Conservation (phyloP, 257 asterid genomes). For the Solanum gandarillasii region DNA sequence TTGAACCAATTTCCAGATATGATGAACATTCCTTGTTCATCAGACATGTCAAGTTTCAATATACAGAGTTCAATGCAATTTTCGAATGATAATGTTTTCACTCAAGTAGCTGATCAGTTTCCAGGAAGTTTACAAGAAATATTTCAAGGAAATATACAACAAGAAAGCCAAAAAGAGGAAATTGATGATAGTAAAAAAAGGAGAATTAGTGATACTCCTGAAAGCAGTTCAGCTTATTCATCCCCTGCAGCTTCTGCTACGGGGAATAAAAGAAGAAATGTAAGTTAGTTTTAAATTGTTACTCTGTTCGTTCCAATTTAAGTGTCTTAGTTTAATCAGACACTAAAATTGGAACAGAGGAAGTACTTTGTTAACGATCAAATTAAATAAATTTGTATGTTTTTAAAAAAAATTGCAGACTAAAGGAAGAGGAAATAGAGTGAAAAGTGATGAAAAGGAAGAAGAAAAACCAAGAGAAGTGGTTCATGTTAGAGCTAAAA, state of each 20-base stretch:
- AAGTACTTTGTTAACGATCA: not conserved
- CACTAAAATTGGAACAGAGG: not conserved
- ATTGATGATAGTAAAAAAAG: conserved; percentile 27
- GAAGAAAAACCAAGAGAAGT: conserved; percentile 47
- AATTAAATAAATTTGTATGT: not conserved
- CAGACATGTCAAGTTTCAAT: conserved; percentile 10
- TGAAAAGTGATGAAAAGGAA: conserved; percentile 22
- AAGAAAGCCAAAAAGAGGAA: conserved; percentile 31
- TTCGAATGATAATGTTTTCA: conserved; percentile 16
- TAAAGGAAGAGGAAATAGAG: conserved; percentile 31
- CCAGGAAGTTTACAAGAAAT: conserved; percentile 24
- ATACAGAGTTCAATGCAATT: conserved; percentile 24
- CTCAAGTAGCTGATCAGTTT: conserved; percentile 11
- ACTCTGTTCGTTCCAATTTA: not conserved
- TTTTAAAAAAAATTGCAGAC: not conserved
- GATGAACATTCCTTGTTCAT: conserved; percentile 7
- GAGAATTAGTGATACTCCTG: conserved; percentile 31
- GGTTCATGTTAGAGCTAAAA: conserved; percentile 84
- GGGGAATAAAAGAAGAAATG: conserved; percentile 25
- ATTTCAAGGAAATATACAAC: conserved; percentile 18
- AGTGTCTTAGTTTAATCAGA: not conserved
- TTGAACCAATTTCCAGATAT: conserved; percentile 30
- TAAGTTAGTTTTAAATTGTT: conserved; percentile 1
- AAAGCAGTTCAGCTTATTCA: conserved; percentile 38
- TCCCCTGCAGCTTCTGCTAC: conserved; percentile 42